Evolutionary conservation across 2,329 filamentous ascomycete genomes (phyloP), one percentile per base, ranked within the genome.

Genomic region (Ascochyta clinopodiicola): DNA sequence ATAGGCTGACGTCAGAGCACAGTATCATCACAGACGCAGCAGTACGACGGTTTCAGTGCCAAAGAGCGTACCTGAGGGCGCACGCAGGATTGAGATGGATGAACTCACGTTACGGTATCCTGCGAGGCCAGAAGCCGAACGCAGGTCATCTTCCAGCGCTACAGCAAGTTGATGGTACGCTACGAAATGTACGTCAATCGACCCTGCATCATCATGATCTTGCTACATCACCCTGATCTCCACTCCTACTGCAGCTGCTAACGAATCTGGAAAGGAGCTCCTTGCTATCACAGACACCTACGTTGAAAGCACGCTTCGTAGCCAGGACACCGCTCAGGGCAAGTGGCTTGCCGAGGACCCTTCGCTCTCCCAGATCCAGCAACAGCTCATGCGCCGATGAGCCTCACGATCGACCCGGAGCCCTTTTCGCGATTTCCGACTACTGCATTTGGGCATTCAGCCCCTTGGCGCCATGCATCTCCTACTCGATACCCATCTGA

Each of bases 261-360:
- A 69, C 38, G 15, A 21, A 10, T 2, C 17, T 15, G 34, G 43
- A 45, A 64, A 88, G 82, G 86, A 88, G 69, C 75, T 87, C 39
- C 75, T 78, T 13, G 77, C 78, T 24, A 79, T 87, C 58, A 86
- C 84, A 13, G 84, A 88, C 61, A 77, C 80, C 40, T 77, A 83
- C 59, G 82, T 87, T 43, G 78, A 84, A 46, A 77, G 80, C 51
- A 82, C 83, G 27, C 79, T 88, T 17, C 80, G 82, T 58, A 75
- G 79, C 24, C 80, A 82, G 36, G 86, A 88, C 65, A 65, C 76
- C 38, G 75, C 81, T 37, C 82, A 84, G 60, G 82, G 83, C 35
- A 85, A 86, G 74, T 88, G 85, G 85, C 75, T 87, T 39, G 74
- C 76, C 34, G 86, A 88, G 58, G 86, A 88, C 65, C 86, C 86